A percentile compares a stretch with the other conserved stretches of the same genome.
These are phyloP conservation scores for Coniochaeta sp. DNA, from an alignment of 2,329 filamentous ascomycete species.

Conservation along the genomic window DNA sequence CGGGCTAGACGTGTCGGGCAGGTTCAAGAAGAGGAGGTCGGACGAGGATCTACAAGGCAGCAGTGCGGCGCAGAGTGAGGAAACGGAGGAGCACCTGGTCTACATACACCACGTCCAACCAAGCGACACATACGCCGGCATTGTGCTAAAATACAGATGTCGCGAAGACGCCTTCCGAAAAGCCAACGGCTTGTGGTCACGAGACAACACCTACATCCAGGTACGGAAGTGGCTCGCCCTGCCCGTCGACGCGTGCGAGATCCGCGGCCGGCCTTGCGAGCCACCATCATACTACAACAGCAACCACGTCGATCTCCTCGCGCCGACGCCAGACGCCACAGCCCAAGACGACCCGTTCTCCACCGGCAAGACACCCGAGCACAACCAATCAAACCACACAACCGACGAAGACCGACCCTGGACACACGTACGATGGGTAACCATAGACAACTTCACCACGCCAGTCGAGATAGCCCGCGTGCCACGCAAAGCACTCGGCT, in stretches of 20 bases:
- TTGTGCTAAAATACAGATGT: constrained; percentile 86
- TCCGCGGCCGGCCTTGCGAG: constrained; percentile 67
- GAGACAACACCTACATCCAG: constrained; percentile 68
- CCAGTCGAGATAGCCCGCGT: constrained; percentile 83
- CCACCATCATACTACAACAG: constrained; percentile 34
- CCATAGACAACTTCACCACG: constrained; percentile 59
- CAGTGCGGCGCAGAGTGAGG: constrained; percentile 37
- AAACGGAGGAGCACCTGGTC: constrained; percentile 69
- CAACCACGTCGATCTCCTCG: constrained; percentile 41
- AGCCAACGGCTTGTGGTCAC: constrained; percentile 90
- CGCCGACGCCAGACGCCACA: constrained; percentile 33
- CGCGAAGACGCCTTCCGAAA: constrained; percentile 75
- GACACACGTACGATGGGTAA: constrained; percentile 85
- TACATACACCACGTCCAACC: constrained; percentile 83
- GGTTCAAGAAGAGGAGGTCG: constrained; percentile 60
- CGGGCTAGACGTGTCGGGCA: constrained; percentile 45
- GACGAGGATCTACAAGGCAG: constrained; percentile 43
- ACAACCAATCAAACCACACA: constrained; percentile 16
- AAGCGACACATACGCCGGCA: constrained; percentile 81
- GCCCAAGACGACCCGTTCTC: background rate
- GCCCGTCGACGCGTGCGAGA: constrained; percentile 81
- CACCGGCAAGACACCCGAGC: constrained; percentile 10
- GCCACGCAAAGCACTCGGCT: constrained; percentile 72
- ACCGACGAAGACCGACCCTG: constrained; percentile 59
- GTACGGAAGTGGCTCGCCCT: constrained; percentile 72